phyloP scores from a whole-genome alignment of 2,329 filamentous ascomycete species.

The Lasiodiplodia hormozganensis region DNA sequence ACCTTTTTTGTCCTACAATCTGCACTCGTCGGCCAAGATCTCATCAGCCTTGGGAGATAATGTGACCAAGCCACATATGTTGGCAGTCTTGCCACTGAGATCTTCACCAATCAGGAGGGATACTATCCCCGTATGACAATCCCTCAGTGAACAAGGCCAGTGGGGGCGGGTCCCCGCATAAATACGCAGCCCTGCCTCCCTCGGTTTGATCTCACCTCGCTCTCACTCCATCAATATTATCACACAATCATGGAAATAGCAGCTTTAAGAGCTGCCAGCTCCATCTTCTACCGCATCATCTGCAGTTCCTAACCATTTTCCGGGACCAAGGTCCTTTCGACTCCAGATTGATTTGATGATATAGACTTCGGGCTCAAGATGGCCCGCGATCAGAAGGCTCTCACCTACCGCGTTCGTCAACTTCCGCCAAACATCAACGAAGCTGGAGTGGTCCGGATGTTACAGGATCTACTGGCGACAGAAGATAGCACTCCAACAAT shows the following conservation, averaged over 20 bases:
- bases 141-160: neutral
- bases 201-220: neutral
- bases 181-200: neutral
- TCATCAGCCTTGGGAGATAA: neutral
- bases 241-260: neutral
- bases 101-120: neutral
- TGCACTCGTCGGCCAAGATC: no score
- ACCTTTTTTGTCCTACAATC: no score
- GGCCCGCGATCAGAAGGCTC: neutral
- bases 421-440: neutral
- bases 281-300: no score
- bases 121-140: neutral
- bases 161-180: no score
- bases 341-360: neutral
- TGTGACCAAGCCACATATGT: neutral
- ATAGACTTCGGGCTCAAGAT: neutral
- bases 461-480: neutral
- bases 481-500: neutral
- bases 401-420: neutral
- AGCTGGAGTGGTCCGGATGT: neutral
- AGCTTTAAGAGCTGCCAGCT: neutral
- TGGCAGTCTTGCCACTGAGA: neutral
- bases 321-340: no score
- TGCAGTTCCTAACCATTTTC: no score
- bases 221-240: neutral